Percentiles rank a stretch among this genome's conserved stretches.
Conservation (phyloP, 345 rosid species). For the Leavenworthia alabamica region DNA sequence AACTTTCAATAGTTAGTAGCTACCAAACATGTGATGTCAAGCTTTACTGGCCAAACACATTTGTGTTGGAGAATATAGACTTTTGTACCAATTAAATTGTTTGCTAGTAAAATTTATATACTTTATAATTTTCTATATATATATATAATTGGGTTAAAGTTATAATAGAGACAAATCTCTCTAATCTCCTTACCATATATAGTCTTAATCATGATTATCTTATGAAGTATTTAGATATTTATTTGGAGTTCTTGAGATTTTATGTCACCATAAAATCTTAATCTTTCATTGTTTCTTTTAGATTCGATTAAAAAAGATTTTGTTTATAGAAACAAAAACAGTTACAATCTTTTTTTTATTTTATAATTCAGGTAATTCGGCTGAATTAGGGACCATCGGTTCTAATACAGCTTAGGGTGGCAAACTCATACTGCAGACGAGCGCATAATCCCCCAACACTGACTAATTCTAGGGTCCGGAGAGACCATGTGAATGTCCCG, state of each 20-base stretch:
- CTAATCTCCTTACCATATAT: background rate
- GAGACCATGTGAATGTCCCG: too few relatives aligned
- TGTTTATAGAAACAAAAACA: background rate
- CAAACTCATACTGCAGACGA: too few relatives aligned
- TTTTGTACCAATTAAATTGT: conserved; percentile 22
- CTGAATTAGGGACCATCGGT: too few relatives aligned
- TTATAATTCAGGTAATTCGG: too few relatives aligned
- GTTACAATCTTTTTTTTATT: too few relatives aligned
- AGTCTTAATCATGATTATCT: background rate
- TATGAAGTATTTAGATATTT: background rate
- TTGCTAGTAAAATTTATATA: conserved; percentile 3
- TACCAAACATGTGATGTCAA: conserved; percentile 28
- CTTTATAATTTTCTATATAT: background rate
- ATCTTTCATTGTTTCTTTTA: background rate
- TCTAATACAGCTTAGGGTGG: too few relatives aligned
- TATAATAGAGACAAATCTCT: background rate
- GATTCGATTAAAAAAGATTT: background rate
- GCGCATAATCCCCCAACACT: too few relatives aligned
- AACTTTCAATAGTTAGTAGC: conserved; percentile 14
- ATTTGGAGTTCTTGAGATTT: background rate
- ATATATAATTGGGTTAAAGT: conserved; percentile 1
- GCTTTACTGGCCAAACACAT: conserved; percentile 11
- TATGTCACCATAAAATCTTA: background rate
- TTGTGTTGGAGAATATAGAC: conserved; percentile 8
- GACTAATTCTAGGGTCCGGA: too few relatives aligned